Base-by-base conservation (phyloP, 2,329 filamentous ascomycete genomes). In the Sporothrix brasiliensis region DNA sequence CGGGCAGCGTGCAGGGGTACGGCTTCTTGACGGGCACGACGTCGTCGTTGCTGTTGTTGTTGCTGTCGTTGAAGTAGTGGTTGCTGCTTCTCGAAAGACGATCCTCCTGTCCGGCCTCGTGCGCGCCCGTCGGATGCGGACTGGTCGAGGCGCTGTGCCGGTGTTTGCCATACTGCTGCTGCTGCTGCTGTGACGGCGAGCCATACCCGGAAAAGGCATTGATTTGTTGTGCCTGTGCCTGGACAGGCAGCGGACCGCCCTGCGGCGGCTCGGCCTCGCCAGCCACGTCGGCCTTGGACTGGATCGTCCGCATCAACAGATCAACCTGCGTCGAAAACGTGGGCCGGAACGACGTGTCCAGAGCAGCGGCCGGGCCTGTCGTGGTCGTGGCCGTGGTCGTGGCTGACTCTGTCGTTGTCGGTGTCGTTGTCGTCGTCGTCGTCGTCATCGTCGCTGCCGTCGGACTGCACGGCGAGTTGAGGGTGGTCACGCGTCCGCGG, bases 271-370 rank as follows among this genome's bases (percentile, higher is more conserved):
- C 49, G 73, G 69, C 73, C 68, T 73, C 74, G 74, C 69, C 76
- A 49, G 10, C 74, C 9, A 75, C 69, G 2, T 83, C 81, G 27
- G 84, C 80, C 76, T 91, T 91, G 58, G 87, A 83, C 78, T 97
- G 93, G 60, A 97, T 94, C 0, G 91, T 88, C 79, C 91, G 93
- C 93, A 97, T 97, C 54, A 98, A 81, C 54, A 89, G 89, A 78
- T 97, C 94, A 50, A 97, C 89, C 71, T 92, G 88, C 0, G 93
- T 97, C n/a, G 87, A 86, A 78, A 94, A 94, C 72, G 87, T 85
- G 52, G 79, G 67, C 79, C 76, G 65, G 81, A 73, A 58, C 77
- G 76, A 60, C 78, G 75, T 13, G 79, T 73, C 73, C 34, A 68
- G 67, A 16, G 24, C 54, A 4, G 52, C 60, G 5, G 13, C 24